Base-by-base conservation (phyloP, 2,329 filamentous ascomycete species). In the Thyridium curvatum region DNA sequence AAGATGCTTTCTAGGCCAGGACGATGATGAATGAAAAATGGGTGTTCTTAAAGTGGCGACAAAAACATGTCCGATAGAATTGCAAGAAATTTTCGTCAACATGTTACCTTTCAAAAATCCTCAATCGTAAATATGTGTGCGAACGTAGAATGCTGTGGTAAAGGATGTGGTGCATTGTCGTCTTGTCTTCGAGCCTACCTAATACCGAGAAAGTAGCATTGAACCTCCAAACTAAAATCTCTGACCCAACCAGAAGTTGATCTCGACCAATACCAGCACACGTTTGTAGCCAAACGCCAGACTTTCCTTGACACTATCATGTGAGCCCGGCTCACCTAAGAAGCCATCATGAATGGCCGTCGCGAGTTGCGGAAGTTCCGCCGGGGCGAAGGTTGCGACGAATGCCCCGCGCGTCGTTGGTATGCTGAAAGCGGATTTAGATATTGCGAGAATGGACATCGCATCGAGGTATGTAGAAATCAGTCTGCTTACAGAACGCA, bases 361-460 rank as follows among this genome's bases (percentile, higher is more conserved):
- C 58, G 59, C 31, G 62, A 70, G 35, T 62, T 72, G 46, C 69
- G 69, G 45, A 68, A 64, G 34, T 74, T 79, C 48, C 67, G 67
- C n/a, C 56, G 55, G 16, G 71, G 71, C 26, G 69, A 79, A 50
- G 62, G 67, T 34, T 79, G 76, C 48, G 68, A 75, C 29, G 71
- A 77, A 52, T 94, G 88, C 56, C 82, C 84, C 43, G 83, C 84
- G 37, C 73, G 72, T 32, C 74, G 75, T 45, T 88, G 84, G 64
- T 85, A 86, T 54, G 67, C 82, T 26, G 80, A 89, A 48, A 84
- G 85, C 60, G 86, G 87, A 4, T 74, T 82, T 41, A 78, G 82
- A 45, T 94, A 86, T 58, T 94, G 88, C 60, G 72, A 82, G 46
- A 82, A 86, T 48, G 87, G 87, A 26, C 88, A 94, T 65, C 78